Conservation (phyloP, 164 flowering plant genomes). For the Macadamia tetraphylla region DNA sequence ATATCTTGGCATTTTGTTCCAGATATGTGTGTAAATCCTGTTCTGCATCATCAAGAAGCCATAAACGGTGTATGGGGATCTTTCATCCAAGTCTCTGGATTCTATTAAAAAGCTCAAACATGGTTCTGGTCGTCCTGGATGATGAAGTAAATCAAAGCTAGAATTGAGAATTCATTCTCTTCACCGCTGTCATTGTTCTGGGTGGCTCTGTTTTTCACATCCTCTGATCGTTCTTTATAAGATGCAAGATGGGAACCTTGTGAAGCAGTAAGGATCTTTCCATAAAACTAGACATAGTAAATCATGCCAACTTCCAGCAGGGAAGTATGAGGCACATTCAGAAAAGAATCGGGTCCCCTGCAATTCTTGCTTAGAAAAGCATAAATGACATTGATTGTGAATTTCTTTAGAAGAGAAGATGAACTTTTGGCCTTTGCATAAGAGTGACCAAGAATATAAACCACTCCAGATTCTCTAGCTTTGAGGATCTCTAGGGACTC, state of each 20-base stretch:
- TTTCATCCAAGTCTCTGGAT: background rate
- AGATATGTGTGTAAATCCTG: background rate
- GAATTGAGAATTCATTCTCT: background rate
- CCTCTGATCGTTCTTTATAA: background rate
- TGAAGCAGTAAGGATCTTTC: constrained; percentile 5
- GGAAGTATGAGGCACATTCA: constrained; percentile 50
- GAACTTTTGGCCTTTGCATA: constrained; percentile 50
- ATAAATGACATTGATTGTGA: constrained; percentile 40
- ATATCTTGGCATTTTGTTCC: background rate
- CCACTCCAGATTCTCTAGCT: constrained; percentile 55
- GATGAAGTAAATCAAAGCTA: background rate
- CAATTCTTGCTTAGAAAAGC: constrained; percentile 55
- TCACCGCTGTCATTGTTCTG: background rate
- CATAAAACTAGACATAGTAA: constrained; percentile 37
- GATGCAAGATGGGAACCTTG: constrained; percentile 3
- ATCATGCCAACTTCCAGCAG: constrained; percentile 64
- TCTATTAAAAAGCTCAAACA: background rate
- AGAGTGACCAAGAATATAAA: constrained; percentile 56
- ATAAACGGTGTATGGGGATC: background rate
- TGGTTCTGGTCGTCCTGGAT: background rate
- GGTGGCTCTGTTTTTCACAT: background rate
- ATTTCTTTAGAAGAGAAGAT: constrained; percentile 43
- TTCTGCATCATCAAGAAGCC: too few species aligned
- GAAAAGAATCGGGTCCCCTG: constrained; percentile 39
- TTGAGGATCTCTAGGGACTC: constrained; percentile 37